Conservation (phyloP, 2,329 filamentous ascomycete species). For the Fusarium temperatum region DNA sequence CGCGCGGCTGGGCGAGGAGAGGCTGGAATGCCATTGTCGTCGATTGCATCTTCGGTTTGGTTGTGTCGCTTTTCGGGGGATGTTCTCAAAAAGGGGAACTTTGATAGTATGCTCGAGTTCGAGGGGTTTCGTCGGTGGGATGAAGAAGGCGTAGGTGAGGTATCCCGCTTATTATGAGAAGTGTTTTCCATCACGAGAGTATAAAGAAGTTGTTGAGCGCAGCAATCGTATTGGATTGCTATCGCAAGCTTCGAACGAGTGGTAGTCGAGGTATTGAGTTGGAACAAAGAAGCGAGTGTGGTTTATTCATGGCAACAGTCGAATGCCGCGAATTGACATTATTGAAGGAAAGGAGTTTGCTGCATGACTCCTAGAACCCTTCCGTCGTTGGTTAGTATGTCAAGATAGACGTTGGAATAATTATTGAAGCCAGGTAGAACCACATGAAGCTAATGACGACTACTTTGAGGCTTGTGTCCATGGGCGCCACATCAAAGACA, state of each 20-base stretch:
- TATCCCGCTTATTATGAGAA: conserved; percentile 7
- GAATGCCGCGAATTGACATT: conserved; percentile 5
- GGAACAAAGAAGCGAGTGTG: not conserved
- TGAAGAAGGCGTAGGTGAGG: conserved; percentile 26
- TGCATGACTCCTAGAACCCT: conserved; percentile 4
- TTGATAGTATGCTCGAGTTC: conserved; percentile 71
- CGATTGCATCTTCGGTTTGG: conserved; percentile 51
- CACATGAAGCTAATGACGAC: conserved; percentile 27
- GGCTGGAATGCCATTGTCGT: conserved; percentile 47
- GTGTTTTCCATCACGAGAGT: conserved; percentile 27
- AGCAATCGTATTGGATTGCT: not conserved
- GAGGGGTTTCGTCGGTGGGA: conserved; percentile 61
- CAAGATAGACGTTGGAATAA: not conserved
- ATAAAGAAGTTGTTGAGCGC: not conserved
- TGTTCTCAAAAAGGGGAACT: conserved; percentile 72
- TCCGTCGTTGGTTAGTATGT: not conserved
- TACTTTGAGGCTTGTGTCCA: conserved; percentile 9
- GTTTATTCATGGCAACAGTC: conserved; percentile 4
- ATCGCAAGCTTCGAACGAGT: conserved; percentile 1
- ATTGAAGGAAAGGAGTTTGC: not conserved
- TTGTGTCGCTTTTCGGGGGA: conserved; percentile 44
- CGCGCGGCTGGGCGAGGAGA: conserved; percentile 44
- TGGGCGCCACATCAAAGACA: conserved; percentile 9
- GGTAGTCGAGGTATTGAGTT: not conserved
- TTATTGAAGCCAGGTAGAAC: conserved; percentile 21